Conservation (phyloP, 768 basidiomycete genomes). For the Leccinum uliginosum region DNA sequence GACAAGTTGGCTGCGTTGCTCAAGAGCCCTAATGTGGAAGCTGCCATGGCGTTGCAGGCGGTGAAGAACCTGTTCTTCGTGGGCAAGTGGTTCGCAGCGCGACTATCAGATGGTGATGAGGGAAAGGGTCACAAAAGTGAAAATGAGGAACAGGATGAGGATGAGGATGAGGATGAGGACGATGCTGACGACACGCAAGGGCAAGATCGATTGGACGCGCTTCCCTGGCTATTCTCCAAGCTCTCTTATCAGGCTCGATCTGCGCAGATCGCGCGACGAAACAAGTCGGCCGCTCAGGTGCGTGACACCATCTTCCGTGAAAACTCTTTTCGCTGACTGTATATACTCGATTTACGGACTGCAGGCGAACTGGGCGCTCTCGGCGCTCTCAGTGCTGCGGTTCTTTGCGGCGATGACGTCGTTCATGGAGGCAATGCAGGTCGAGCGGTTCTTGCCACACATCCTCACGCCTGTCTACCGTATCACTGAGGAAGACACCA, state of each 20-base stretch:
- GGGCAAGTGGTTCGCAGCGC: constrained; percentile 73
- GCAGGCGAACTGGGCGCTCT: constrained; percentile 79
- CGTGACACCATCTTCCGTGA: neutral
- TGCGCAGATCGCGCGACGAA: constrained; percentile 67
- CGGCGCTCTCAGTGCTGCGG: constrained; percentile 73
- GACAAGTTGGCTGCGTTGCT: constrained; percentile 73
- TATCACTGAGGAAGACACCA: constrained; percentile 80
- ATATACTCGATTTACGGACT: neutral
- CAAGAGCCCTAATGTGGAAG: constrained; percentile 75
- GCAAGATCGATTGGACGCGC: constrained; percentile 40
- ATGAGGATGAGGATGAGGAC: constrained; percentile 28
- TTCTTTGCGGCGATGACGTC: constrained; percentile 94
- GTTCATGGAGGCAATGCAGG: constrained; percentile 51
- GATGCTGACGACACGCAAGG: neutral
- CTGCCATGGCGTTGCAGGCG: constrained; percentile 68
- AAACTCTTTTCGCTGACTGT: neutral
- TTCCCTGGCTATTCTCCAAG: constrained; percentile 93
- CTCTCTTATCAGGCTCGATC: constrained; percentile 84
- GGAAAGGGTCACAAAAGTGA: constrained; percentile 21
- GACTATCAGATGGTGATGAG: constrained; percentile 25
- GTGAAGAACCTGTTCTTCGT: constrained; percentile 93
- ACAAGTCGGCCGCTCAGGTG: constrained; percentile 37
- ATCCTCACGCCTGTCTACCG: constrained; percentile 85
- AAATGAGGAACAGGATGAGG: constrained; percentile 17
- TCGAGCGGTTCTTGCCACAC: constrained; percentile 75